Evolutionary conservation across 2,329 filamentous ascomycete genomes (phyloP).

Genomic region (Exophiala oligosperma): DNA sequence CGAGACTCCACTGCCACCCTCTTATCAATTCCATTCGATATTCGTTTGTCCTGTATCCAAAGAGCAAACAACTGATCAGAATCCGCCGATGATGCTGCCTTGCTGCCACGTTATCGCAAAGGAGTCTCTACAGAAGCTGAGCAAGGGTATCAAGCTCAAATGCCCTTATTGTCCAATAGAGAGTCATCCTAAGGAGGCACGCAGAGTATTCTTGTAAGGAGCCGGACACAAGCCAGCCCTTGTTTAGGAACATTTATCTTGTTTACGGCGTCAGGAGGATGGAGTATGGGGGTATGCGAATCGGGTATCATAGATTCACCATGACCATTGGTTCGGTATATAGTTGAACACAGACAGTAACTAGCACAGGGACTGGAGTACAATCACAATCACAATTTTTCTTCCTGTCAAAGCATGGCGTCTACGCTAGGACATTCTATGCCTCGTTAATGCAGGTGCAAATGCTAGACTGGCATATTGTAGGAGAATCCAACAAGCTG

Average conservation of each 20-base stretch:
- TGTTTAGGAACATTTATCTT: background rate
- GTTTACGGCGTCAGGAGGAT: background rate
- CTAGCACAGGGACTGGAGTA: too few relatives aligned
- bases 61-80: conserved; percentile 88
- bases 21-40: conserved; percentile 83
- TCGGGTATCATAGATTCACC: too few relatives aligned
- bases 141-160: conserved; percentile 81
- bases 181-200: conserved; percentile 73
- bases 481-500: background rate
- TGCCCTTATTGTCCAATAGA: conserved; percentile 94
- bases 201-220: conserved; percentile 65
- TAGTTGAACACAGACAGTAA: too few relatives aligned
- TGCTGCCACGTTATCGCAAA: conserved; percentile 92
- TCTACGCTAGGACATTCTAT: background rate
- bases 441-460: conserved; percentile 2
- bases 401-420: too few relatives aligned
- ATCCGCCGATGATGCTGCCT: conserved; percentile 95
- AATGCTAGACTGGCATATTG: background rate
- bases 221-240: conserved; percentile 1
- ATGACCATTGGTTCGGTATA: too few relatives aligned
- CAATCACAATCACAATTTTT: too few relatives aligned
- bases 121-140: conserved; percentile 76
- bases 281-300: background rate
- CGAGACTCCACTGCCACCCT: conserved; percentile 64
- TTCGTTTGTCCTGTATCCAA: conserved; percentile 98